Percentiles rank a stretch among this genome's conserved stretches.
Conservation (phyloP, 805 yeast genomes). For the Starmerella stigmatis region DNA sequence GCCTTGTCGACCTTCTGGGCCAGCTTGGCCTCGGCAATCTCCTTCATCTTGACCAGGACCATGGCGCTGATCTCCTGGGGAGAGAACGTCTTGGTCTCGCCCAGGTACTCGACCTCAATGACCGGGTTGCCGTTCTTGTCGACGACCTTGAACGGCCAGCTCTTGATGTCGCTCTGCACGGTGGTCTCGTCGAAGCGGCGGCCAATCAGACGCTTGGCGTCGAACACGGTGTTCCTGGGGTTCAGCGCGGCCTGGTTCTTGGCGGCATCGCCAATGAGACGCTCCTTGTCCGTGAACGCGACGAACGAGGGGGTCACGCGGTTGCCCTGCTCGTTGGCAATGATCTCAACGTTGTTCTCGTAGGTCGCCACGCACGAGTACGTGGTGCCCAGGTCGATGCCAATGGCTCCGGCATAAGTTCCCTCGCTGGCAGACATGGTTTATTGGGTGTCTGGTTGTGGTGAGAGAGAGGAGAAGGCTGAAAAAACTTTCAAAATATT, state of each 20-base stretch:
- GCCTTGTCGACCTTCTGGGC: slow-evolving; percentile 75
- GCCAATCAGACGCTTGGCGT: slow-evolving; percentile 90
- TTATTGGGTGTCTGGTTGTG: slow-evolving; percentile 20
- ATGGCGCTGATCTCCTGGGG: slow-evolving; percentile 94
- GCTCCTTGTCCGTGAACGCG: slow-evolving; percentile 85
- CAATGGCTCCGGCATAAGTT: slow-evolving; percentile 98
- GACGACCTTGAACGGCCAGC: slow-evolving; percentile 81
- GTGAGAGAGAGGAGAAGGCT: slow-evolving; percentile 14
- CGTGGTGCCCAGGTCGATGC: slow-evolving; percentile 97
- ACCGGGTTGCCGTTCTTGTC: slow-evolving; percentile 68
- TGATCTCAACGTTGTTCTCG: slow-evolving; percentile 87
- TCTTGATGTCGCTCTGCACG: slow-evolving; percentile 82
- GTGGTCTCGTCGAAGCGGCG: slow-evolving; percentile 73
- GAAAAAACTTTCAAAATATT: slow-evolving; percentile 18
- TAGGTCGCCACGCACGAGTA: slow-evolving; percentile 95
- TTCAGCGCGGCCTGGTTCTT: slow-evolving; percentile 95
- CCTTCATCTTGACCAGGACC: slow-evolving; percentile 85
- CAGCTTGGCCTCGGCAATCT: slow-evolving; percentile 69
- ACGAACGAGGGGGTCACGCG: slow-evolving; percentile 96
- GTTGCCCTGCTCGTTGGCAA: slow-evolving; percentile 97
- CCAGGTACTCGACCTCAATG: slow-evolving; percentile 71
- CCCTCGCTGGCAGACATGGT: slow-evolving; percentile 48
- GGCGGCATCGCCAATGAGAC: slow-evolving; percentile 93
- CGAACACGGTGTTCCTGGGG: slow-evolving; percentile 76
- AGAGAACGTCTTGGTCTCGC: slow-evolving; percentile 75